phyloP scores from a whole-genome alignment of 1,284 basidiomycete species.

The Amylostereum chailletii region DNA sequence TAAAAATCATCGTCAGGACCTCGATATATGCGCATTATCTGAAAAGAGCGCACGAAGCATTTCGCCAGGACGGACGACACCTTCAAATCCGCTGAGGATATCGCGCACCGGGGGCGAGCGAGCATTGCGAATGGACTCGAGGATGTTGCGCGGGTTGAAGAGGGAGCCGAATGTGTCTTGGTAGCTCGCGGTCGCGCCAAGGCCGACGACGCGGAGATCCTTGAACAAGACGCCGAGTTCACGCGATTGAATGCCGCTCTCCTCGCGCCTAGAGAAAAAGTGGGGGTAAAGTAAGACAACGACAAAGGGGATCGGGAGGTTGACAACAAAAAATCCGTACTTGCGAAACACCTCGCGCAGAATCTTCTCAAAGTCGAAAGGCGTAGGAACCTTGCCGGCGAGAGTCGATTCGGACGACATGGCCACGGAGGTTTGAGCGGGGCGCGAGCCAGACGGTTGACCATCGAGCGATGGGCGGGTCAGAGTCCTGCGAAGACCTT shows the following conservation, averaged over 20 bases:
- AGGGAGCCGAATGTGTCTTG: slow-evolving; percentile 33
- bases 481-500: slow-evolving; percentile 22
- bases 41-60: slow-evolving; percentile 39
- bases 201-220: slow-evolving; percentile 38
- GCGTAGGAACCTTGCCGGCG: slow-evolving; percentile 15
- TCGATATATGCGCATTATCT: neutral
- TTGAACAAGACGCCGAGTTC: slow-evolving; percentile 43
- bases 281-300: neutral
- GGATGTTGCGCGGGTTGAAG: slow-evolving; percentile 25
- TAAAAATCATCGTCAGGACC: neutral
- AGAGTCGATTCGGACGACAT: slow-evolving; percentile 6
- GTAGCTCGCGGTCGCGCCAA: slow-evolving; percentile 30
- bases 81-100: slow-evolving; percentile 40
- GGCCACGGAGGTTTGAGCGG: slow-evolving; percentile 1
- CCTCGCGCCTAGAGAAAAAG: slow-evolving; percentile 28
- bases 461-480: slow-evolving; percentile 5
- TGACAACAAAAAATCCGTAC: slow-evolving; percentile 19
- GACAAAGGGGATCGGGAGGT: neutral
- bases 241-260: slow-evolving; percentile 32
- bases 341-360: slow-evolving; percentile 27
- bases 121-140: slow-evolving; percentile 17
- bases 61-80: slow-evolving; percentile 47
- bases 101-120: slow-evolving; percentile 33
- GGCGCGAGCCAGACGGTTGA: slow-evolving; percentile 1
- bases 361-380: slow-evolving; percentile 39